Percentiles rank a stretch among this genome's conserved stretches.
Conservation (phyloP, 495 filamentous ascomycete genomes). For the Trichocladium uniseriatum region DNA sequence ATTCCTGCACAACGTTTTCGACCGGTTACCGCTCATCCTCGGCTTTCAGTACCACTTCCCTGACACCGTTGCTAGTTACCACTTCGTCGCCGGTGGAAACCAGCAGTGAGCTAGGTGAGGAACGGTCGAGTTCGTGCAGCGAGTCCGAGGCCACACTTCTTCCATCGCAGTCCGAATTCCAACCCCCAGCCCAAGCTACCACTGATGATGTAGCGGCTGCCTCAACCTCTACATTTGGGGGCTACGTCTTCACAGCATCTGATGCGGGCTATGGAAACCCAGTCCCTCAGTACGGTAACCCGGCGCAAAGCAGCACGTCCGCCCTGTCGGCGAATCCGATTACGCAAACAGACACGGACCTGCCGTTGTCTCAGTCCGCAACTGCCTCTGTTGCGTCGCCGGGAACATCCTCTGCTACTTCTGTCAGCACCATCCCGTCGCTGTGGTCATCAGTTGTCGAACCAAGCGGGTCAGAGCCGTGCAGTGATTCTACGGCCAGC, state of each 20-base stretch:
- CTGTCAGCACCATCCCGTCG: background rate
- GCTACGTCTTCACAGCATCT: conserved; percentile 10
- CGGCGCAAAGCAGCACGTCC: background rate
- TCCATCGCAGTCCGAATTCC: conserved; percentile 18
- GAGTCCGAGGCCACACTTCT: background rate
- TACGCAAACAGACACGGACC: background rate
- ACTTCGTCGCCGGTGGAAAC: too few species aligned
- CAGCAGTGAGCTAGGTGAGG: too few species aligned
- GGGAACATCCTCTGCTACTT: background rate
- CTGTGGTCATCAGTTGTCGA: background rate
- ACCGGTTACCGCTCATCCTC: background rate
- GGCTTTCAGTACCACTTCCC: background rate
- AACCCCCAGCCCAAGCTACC: conserved; percentile 1
- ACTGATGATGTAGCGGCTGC: background rate
- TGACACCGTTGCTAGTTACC: too few species aligned
- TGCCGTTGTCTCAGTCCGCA: background rate
- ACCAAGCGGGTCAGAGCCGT: background rate
- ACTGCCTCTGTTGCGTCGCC: background rate
- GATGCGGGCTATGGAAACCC: conserved; percentile 8
- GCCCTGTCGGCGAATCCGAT: background rate
- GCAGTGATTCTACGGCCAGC: background rate
- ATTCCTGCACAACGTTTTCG: conserved; percentile 1
- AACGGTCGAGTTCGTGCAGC: background rate
- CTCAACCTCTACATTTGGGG: background rate
- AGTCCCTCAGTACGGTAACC: conserved; percentile 4